These are phyloP conservation scores for Boletales sp. DNA, from an alignment of 768 basidiomycete species.

Conservation along the genomic window DNA sequence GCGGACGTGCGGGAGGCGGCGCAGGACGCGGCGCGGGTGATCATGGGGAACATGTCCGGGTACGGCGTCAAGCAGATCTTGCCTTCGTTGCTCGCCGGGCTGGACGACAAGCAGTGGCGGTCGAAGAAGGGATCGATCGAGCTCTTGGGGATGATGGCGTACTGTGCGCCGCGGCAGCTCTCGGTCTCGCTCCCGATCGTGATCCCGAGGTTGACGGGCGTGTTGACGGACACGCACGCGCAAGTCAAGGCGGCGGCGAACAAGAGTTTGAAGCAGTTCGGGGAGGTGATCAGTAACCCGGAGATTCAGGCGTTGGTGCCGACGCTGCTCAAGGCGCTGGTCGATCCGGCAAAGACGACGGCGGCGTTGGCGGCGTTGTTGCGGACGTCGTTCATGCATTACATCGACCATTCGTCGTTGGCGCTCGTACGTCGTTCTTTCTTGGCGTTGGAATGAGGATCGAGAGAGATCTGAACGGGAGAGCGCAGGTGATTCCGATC, in stretches of 20 bases:
- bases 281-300: constrained; percentile 97
- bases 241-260: constrained; percentile 93
- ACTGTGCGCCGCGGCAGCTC: constrained; percentile 92
- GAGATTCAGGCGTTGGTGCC: constrained; percentile 92
- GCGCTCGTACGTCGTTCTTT: constrained; percentile 65
- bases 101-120: constrained; percentile 98
- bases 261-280: constrained; percentile 94
- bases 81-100: constrained; percentile 81
- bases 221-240: constrained; percentile 95
- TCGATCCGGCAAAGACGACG: constrained; percentile 90
- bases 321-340: constrained; percentile 87
- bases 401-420: constrained; percentile 94
- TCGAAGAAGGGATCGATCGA: constrained; percentile 98
- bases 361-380: constrained; percentile 81
- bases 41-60: constrained; percentile 93
- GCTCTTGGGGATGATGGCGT: constrained; percentile 96
- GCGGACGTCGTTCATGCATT: constrained; percentile 96
- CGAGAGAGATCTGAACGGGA: not conserved
- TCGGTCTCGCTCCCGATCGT: constrained; percentile 94
- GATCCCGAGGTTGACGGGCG: constrained; percentile 91
- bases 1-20: constrained; percentile 92
- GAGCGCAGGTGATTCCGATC: constrained; percentile 81
- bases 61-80: constrained; percentile 96
- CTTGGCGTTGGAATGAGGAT: no score
- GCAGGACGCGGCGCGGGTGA: constrained; percentile 85